Evolutionary conservation across 1,284 basidiomycete species (phyloP).

Genomic region (Papiliotrema terrestris): DNA sequence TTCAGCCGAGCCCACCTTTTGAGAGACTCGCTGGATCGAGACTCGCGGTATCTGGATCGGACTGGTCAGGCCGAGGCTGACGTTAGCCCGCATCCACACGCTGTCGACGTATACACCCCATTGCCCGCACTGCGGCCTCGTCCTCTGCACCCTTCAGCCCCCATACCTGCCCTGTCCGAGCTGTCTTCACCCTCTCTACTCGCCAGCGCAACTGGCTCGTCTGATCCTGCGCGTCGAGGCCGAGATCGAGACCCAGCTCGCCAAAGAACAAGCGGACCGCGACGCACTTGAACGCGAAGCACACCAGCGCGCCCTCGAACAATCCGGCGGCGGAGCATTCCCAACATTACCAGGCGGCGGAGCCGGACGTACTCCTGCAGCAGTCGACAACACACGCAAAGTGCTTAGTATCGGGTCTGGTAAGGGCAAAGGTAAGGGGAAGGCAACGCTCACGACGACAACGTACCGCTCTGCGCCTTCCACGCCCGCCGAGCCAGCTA

Average conservation of each 20-base stretch:
- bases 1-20: too few relatives aligned
- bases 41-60: neutral
- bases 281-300: slow-evolving; percentile 30
- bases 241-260: slow-evolving; percentile 37
- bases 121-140: slow-evolving; percentile 46
- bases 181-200: slow-evolving; percentile 37
- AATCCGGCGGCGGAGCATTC: slow-evolving; percentile 46
- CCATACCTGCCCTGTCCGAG: slow-evolving; percentile 49
- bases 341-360: slow-evolving; percentile 32
- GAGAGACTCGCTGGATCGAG: neutral
- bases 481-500: slow-evolving; percentile 6
- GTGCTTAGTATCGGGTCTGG: slow-evolving; percentile 24
- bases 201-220: slow-evolving; percentile 38
- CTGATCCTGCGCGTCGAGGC: slow-evolving; percentile 34
- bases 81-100: slow-evolving; percentile 45
- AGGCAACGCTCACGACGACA: slow-evolving; percentile 34
- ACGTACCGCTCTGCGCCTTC: slow-evolving; percentile 15
- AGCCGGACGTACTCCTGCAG: neutral
- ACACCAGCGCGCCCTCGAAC: slow-evolving; percentile 25
- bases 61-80: neutral
- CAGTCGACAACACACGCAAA: slow-evolving; percentile 15
- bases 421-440: slow-evolving; percentile 30
- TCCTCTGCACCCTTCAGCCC: slow-evolving; percentile 44
- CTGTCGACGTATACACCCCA: slow-evolving; percentile 46
- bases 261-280: slow-evolving; percentile 30